These are phyloP conservation scores for Neonectria coccinea DNA, from an alignment of 2,329 filamentous ascomycete genomes.

Conservation along the genomic window DNA sequence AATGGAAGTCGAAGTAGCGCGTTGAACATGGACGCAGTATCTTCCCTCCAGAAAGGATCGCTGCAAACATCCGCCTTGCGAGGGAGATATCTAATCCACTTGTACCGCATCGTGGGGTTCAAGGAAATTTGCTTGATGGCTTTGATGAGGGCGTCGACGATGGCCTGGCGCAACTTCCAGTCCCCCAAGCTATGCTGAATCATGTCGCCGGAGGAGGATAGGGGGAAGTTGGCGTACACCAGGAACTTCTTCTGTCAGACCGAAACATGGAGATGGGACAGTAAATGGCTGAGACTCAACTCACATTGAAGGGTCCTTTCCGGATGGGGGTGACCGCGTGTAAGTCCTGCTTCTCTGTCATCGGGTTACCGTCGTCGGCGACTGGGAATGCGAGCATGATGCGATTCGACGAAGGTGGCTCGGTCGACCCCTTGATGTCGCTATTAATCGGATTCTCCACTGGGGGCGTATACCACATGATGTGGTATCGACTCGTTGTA, in stretches of 20 bases:
- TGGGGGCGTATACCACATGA: background rate
- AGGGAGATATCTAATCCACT: conserved; percentile 13
- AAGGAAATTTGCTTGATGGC: background rate
- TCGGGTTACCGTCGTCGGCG: background rate
- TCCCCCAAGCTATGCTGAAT: background rate
- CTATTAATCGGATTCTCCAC: background rate
- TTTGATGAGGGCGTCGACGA: conserved; percentile 4
- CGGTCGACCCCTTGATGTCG: background rate
- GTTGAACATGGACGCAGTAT: background rate
- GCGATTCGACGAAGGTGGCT: too few relatives aligned
- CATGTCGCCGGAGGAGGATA: background rate
- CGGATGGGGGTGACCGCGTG: background rate
- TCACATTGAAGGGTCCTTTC: conserved; percentile 5
- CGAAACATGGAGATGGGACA: background rate
- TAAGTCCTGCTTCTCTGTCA: background rate
- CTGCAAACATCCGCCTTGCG: background rate
- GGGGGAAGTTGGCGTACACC: background rate
- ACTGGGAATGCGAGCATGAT: conserved; percentile 1
- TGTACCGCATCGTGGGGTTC: conserved; percentile 1
- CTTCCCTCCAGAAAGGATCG: background rate
- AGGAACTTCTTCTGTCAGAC: background rate
- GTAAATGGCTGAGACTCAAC: background rate
- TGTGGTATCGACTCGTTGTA: background rate
- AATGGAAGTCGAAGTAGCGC: background rate
- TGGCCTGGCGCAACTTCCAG: background rate